Conservation (phyloP, 805 yeast species). For the Saturnispora dispora region DNA sequence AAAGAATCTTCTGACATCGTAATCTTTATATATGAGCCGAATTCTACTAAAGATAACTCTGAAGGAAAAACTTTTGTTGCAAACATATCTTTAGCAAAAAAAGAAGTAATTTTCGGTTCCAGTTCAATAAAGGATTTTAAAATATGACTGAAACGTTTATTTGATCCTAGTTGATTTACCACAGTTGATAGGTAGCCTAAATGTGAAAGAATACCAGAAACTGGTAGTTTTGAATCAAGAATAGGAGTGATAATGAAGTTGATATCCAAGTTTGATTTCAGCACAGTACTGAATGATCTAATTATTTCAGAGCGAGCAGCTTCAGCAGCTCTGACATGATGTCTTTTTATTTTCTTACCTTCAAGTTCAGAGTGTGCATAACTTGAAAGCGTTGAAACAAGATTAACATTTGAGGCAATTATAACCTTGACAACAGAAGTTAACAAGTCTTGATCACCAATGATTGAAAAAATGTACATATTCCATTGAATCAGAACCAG, state of each 20-base stretch:
- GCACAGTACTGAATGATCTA: constrained; percentile 14
- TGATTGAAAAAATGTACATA: constrained; percentile 28
- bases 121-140: constrained; percentile 11
- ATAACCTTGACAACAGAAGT: constrained; percentile 16
- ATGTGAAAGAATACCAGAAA: constrained; percentile 17
- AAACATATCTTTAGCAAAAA: constrained; percentile 29
- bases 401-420: constrained; percentile 27
- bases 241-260: constrained; percentile 8
- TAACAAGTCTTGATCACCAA: constrained; percentile 19
- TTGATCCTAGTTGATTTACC: background rate
- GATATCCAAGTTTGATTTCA: constrained; percentile 15
- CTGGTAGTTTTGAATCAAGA: constrained; percentile 14
- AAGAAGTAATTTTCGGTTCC: constrained; percentile 19
- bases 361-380: constrained; percentile 18
- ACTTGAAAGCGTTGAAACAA: constrained; percentile 27
- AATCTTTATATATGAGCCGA: constrained; percentile 13
- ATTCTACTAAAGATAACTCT: constrained; percentile 14
- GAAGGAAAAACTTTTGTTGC: constrained; percentile 24
- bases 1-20: constrained; percentile 11
- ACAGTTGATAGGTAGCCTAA: constrained; percentile 17
- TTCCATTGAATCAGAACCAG: constrained; percentile 53
- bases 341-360: constrained; percentile 27
- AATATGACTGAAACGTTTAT: background rate
- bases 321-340: constrained; percentile 32
- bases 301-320: constrained; percentile 27